These are phyloP conservation scores for Saksenaea oblongispora DNA, from an alignment of 371 early-diverging fungal species.

Conservation along the genomic window DNA sequence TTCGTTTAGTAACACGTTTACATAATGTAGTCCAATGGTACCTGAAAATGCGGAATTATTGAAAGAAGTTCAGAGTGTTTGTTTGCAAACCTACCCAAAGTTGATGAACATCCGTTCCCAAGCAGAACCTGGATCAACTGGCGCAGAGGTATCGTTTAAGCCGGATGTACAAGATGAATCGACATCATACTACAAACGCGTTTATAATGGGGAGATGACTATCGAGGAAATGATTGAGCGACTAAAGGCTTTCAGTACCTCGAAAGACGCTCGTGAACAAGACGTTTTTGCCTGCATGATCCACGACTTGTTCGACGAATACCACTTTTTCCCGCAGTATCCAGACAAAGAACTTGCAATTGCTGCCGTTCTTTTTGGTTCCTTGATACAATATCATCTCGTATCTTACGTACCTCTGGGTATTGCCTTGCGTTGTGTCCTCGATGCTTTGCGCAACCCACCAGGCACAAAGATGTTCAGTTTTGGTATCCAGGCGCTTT, in stretches of 20 bases:
- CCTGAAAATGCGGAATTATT: slow-evolving; percentile 60
- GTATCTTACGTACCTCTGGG: slow-evolving; percentile 75
- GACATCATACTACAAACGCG: slow-evolving; percentile 73
- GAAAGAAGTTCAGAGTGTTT: slow-evolving; percentile 61
- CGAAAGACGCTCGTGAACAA: slow-evolving; percentile 67
- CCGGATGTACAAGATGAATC: slow-evolving; percentile 80
- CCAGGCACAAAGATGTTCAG: slow-evolving; percentile 82
- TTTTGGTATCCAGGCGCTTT: slow-evolving; percentile 89
- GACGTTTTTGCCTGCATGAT: slow-evolving; percentile 84
- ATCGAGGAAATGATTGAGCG: slow-evolving; percentile 76
- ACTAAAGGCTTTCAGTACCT: slow-evolving; percentile 71
- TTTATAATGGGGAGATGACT: slow-evolving; percentile 76
- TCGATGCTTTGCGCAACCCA: slow-evolving; percentile 83
- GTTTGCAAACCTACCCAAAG: slow-evolving; percentile 65
- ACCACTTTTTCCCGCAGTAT: slow-evolving; percentile 90
- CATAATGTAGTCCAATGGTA: slow-evolving; percentile 52
- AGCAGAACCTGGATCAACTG: slow-evolving; percentile 29
- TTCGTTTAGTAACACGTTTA: neutral
- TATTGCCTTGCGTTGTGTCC: slow-evolving; percentile 79
- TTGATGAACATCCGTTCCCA: slow-evolving; percentile 45
- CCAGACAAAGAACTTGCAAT: slow-evolving; percentile 91
- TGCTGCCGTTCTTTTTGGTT: slow-evolving; percentile 88
- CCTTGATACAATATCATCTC: slow-evolving; percentile 83
- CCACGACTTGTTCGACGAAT: slow-evolving; percentile 91
- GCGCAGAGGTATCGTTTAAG: slow-evolving; percentile 41